Conservation (phyloP, 257 asterid genomes). For the Forsythia suspensa region DNA sequence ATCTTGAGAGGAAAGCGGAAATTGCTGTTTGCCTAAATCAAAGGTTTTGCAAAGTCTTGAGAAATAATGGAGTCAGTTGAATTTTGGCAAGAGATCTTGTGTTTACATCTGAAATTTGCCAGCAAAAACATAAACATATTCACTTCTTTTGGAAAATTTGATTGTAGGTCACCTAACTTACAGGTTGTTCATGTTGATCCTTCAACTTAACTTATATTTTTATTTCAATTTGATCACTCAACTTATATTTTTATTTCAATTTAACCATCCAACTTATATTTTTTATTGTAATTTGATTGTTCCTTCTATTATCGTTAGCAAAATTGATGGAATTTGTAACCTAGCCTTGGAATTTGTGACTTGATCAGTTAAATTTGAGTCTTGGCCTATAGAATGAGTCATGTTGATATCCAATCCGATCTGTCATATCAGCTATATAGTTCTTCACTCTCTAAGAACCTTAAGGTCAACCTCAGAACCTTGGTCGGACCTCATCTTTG, state of each 20-base stretch:
- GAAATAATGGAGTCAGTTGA: neutral
- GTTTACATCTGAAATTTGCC: neutral
- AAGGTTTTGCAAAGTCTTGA: neutral
- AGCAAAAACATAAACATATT: neutral
- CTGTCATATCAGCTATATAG: too few relatives aligned
- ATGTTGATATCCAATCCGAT: too few relatives aligned
- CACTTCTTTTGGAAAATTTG: neutral
- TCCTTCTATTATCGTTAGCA: neutral
- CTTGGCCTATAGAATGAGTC: neutral
- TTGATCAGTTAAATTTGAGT: neutral
- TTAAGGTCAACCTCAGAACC: too few relatives aligned
- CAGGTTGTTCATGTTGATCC: neutral
- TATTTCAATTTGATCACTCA: too few relatives aligned
- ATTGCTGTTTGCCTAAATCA: neutral
- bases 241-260: too few relatives aligned
- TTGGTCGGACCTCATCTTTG: too few relatives aligned
- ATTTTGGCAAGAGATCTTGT: neutral
- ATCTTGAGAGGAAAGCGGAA: neutral
- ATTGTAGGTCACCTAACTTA: neutral
- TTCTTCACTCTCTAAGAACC: too few relatives aligned
- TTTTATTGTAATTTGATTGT: neutral
- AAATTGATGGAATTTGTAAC: neutral
- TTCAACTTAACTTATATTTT: neutral
- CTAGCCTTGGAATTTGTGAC: neutral
- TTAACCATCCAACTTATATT: neutral